Evolutionary conservation across 306 rosid species (phyloP).

Genomic region (Inga laurina): DNA sequence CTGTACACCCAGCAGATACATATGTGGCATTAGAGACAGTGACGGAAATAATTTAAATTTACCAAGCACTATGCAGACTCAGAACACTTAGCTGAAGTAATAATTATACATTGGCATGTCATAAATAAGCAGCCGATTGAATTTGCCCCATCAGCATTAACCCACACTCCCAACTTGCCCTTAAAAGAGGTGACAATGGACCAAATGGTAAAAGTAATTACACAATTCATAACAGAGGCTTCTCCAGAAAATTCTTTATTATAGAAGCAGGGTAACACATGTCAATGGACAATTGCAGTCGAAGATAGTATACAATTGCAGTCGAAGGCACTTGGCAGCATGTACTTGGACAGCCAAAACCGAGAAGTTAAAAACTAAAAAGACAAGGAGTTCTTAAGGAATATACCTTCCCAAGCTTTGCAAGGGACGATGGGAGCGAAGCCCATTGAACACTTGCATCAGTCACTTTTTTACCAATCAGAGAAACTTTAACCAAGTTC

Average conservation of each 20-base stretch:
- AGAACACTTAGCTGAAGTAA: neutral
- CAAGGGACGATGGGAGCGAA: conserved; percentile 81
- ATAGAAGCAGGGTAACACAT: conserved; percentile 12
- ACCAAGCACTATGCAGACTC: neutral
- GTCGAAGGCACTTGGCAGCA: conserved; percentile 8
- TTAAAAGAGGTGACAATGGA: neutral
- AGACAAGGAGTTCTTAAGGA: conserved; percentile 19
- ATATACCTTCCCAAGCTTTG: conserved; percentile 94
- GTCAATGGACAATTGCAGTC: conserved; percentile 23
- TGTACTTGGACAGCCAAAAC: conserved; percentile 8
- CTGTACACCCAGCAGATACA: neutral
- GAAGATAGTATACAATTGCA: conserved; percentile 10
- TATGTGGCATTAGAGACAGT: neutral
- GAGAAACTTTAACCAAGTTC: conserved; percentile 74
- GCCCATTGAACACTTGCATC: conserved; percentile 83
- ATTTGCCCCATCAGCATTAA: conserved; percentile 9
- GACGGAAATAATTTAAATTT: neutral
- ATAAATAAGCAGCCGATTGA: conserved; percentile 5
- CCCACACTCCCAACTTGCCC: neutral
- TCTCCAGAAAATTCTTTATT: neutral
- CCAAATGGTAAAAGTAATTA: neutral
- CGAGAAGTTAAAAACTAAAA: conserved; percentile 16
- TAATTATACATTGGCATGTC: neutral
- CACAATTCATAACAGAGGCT: neutral
- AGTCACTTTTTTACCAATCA: conserved; percentile 61